A percentile compares a stretch with the other conserved stretches of the same genome.
phyloP scores from a whole-genome alignment of 495 filamentous ascomycete genomes.

The Annulohypoxylon nitens region DNA sequence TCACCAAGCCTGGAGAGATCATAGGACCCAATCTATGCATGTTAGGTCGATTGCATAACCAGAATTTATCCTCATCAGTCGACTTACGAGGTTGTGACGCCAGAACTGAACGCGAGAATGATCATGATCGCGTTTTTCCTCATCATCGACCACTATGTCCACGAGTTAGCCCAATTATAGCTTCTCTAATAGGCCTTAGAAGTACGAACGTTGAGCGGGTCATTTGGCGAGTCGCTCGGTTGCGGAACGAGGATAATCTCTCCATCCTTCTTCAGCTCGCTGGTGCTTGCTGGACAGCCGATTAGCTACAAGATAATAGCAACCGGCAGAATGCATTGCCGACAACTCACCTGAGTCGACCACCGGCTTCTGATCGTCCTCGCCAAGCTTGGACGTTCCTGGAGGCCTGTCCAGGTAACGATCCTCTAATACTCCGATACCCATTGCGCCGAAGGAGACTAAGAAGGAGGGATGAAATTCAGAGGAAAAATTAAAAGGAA shows the following conservation, averaged over 20 bases:
- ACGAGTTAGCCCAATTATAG: conserved; percentile 3
- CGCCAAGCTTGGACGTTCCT: conserved; percentile 46
- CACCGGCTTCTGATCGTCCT: conserved; percentile 20
- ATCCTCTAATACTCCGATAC: conserved; percentile 45
- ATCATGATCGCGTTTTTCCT: conserved; percentile 45
- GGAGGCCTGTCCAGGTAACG: conserved; percentile 42
- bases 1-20: conserved; percentile 46
- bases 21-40: conserved; percentile 40
- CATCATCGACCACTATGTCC: conserved; percentile 36
- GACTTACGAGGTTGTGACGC: conserved; percentile 45
- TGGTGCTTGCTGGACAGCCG: conserved; percentile 22
- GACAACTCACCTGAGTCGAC: conserved; percentile 31
- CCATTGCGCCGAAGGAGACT: conserved; percentile 29
- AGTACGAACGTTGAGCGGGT: conserved; percentile 59
- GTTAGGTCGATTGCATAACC: conserved; percentile 15
- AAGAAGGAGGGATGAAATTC: neutral
- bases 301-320: conserved; percentile 19
- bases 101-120: conserved; percentile 43
- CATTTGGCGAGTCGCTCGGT: conserved; percentile 60
- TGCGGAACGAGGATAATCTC: conserved; percentile 64
- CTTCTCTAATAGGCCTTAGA: neutral
- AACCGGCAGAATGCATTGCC: neutral
- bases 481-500: conserved; percentile 9
- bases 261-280: conserved; percentile 46
- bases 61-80: neutral